Percentiles rank a stretch among this genome's conserved stretches.
Evolutionary conservation across 768 basidiomycete genomes (phyloP).

Genomic region (Lactifluus subvellereus): DNA sequence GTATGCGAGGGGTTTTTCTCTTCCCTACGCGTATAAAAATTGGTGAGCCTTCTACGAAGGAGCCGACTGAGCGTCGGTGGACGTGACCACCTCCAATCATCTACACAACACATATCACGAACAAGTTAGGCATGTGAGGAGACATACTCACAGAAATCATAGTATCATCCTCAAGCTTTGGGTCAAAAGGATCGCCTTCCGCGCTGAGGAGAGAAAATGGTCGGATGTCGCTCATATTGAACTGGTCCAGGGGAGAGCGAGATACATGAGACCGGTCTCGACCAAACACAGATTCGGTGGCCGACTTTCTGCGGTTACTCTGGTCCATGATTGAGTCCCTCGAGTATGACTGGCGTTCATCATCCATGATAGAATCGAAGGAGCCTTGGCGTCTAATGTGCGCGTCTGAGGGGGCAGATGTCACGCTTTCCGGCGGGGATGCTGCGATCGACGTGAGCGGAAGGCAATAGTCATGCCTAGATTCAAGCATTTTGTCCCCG

Average conservation of each 20-base stretch:
- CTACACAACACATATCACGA: slow-evolving; percentile 32
- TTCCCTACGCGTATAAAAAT: slow-evolving; percentile 56
- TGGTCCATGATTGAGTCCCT: slow-evolving; percentile 43
- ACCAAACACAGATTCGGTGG: slow-evolving; percentile 60
- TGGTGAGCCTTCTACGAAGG: slow-evolving; percentile 63
- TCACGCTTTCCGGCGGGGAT: slow-evolving; percentile 49
- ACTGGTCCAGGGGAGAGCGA: slow-evolving; percentile 29
- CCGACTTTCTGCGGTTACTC: slow-evolving; percentile 48
- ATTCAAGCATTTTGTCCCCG: slow-evolving; percentile 86
- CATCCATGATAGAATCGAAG: slow-evolving; percentile 65
- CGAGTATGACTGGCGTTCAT: slow-evolving; percentile 31
- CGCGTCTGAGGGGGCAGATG: slow-evolving; percentile 24
- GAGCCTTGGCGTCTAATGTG: slow-evolving; percentile 36
- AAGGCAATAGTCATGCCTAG: slow-evolving; percentile 43
- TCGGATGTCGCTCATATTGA: slow-evolving; percentile 51
- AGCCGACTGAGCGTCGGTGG: slow-evolving; percentile 60
- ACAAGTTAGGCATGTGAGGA: background rate
- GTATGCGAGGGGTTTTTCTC: slow-evolving; percentile 39
- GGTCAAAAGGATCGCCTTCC: slow-evolving; percentile 38
- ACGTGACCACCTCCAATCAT: slow-evolving; percentile 79
- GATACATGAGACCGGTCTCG: slow-evolving; percentile 35
- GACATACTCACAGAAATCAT: slow-evolving; percentile 61
- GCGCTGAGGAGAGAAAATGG: slow-evolving; percentile 62
- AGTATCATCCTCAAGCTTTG: slow-evolving; percentile 66
- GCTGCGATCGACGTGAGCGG: slow-evolving; percentile 60